Evolutionary conservation across 768 basidiomycete genomes (phyloP), one percentile per base, ranked within the genome.

Genomic region (Boletellus sp.): DNA sequence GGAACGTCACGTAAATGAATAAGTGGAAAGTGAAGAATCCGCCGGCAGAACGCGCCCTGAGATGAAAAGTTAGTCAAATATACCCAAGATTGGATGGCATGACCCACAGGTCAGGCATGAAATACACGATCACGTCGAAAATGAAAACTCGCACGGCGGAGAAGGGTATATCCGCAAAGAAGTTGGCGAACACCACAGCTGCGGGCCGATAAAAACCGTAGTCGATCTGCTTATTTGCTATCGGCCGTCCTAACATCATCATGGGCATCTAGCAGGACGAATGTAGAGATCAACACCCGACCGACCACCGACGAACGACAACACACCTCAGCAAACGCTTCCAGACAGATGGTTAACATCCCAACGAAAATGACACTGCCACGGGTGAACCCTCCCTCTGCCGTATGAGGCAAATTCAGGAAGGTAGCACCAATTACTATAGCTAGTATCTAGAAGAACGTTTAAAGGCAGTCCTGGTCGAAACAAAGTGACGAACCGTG

Each of bases 361-460:
- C 81, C 81, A 34, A 76, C 68, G 64, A 94, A 93, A 45, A 94
- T 78, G 26, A 92, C 81, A 68, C 87, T 77, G 40, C 90, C 90
- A 54, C 92, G 81, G 22, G 91, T 92, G 70, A 96, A 96, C 0
- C 85, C 89, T 28, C 93, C 93, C 36, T 78, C 76, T 6, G 92
- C 80, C 0, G 86, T 84, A 13, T 76, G 60, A 2, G 90, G 87
- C 42, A 87, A 77, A 42, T 85, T 80, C 60, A 83, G 81, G 72
- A 81, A 95, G 8, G 85, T 80, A 8, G 77, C 83, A 32, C 91
- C 91, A 56, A 88, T 73, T 36, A 89, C 76, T 40, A 89, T 59
- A n/a, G 83, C 50, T 5, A 54, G 36, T 16, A 57, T 17, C 62
- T 53, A 19, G 23, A 47, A 32, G 16, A 24, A 34, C 2, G 35